phyloP scores from a whole-genome alignment of 2,329 filamentous ascomycete species.

The Colletotrichum eleusines region DNA sequence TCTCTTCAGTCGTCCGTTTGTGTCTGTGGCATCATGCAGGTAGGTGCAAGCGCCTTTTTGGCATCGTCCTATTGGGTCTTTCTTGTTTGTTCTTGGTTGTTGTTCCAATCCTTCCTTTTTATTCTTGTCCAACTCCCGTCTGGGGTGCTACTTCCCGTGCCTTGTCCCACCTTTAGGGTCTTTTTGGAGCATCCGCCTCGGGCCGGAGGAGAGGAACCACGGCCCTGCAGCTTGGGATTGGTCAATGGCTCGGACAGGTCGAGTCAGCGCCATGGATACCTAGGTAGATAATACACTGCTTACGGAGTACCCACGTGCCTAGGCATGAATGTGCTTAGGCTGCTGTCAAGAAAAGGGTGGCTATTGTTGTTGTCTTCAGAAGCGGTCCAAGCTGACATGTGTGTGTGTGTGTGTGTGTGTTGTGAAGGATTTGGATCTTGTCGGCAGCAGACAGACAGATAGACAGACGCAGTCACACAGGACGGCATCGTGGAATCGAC shows the following conservation, averaged over 20 bases:
- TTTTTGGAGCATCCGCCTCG: conserved; percentile 30
- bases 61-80: no score
- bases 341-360: background rate
- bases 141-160: conserved; percentile 25
- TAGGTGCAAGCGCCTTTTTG: no score
- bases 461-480: no score
- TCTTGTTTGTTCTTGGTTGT: background rate
- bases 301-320: no score
- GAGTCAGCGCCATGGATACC: conserved; percentile 20
- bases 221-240: conserved; percentile 21
- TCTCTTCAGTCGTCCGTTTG: background rate
- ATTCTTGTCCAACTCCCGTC: no score
- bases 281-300: background rate
- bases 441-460: background rate
- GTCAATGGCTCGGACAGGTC: conserved; percentile 21
- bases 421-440: background rate
- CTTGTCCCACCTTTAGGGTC: conserved; percentile 15
- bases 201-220: conserved; percentile 19
- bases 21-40: no score
- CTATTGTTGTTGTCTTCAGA: background rate
- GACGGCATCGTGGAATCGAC: background rate
- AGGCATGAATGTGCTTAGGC: no score
- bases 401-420: background rate
- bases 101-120: background rate
- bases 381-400: conserved; percentile 13